These are phyloP conservation scores for Talaromyces sp. DNA, from an alignment of 2,329 filamentous ascomycete species.

Conservation along the genomic window DNA sequence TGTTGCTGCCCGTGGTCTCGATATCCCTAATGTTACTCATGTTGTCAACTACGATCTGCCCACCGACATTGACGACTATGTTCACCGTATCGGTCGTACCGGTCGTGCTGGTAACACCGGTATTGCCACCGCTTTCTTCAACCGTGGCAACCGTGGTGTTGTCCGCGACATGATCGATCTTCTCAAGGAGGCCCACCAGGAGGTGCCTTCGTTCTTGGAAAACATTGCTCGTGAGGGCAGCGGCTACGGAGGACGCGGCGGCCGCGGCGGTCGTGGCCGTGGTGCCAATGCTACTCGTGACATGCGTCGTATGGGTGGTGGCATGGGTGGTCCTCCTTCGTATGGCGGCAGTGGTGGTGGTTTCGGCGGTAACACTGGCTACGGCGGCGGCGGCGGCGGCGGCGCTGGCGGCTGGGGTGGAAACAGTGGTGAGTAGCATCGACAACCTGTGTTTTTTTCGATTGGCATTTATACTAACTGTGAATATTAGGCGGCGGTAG, in stretches of 20 bases:
- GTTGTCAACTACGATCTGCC: conserved; percentile 99
- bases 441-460: background rate
- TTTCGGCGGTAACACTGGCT: conserved; percentile 18
- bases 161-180: conserved; percentile 96
- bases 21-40: conserved; percentile 95
- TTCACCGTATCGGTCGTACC: conserved; percentile 99
- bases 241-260: conserved; percentile 67
- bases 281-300: conserved; percentile 68
- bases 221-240: conserved; percentile 93
- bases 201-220: conserved; percentile 89
- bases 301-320: conserved; percentile 66
- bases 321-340: conserved; percentile 31
- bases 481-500: background rate
- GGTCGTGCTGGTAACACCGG: conserved; percentile 99
- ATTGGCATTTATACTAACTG: background rate
- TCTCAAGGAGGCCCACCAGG: conserved; percentile 97
- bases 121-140: conserved; percentile 98
- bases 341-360: conserved; percentile 22
- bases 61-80: conserved; percentile 97
- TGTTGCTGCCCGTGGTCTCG: conserved; percentile 83
- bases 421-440: conserved; percentile 1
- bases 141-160: conserved; percentile 97
- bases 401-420: conserved; percentile 19
- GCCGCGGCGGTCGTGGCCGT: conserved; percentile 68
- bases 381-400: conserved; percentile 20